Percentiles rank a stretch among this genome's conserved stretches.
Conservation (phyloP, 2,329 filamentous ascomycete species). For the Scedosporium boydii region DNA sequence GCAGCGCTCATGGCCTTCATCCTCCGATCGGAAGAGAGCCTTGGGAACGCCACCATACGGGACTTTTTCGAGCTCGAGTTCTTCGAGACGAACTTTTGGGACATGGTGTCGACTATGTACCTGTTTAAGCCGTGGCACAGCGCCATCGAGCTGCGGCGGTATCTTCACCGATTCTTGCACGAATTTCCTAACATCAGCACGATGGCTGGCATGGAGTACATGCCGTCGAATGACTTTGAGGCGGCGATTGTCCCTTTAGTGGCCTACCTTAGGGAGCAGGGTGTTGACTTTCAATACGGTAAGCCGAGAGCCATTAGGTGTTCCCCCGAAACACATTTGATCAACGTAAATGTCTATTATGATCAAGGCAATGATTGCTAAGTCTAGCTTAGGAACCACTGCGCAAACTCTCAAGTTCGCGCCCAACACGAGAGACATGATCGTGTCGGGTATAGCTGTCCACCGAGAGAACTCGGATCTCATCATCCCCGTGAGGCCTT, state of each 20-base stretch:
- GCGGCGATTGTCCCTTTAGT: constrained; percentile 22
- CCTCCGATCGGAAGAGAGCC: constrained; percentile 17
- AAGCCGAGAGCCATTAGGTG: neutral
- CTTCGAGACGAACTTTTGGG: constrained; percentile 26
- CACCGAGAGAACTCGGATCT: neutral
- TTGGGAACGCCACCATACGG: constrained; percentile 18
- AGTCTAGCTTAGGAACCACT: neutral
- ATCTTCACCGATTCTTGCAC: constrained; percentile 22
- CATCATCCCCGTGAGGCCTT: constrained; percentile 2
- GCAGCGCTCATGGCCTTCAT: constrained; percentile 19
- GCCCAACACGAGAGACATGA: neutral
- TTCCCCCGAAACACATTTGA: too few species aligned
- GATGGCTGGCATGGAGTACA: constrained; percentile 22
- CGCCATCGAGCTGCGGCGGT: constrained; percentile 24
- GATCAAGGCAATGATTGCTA: neutral
- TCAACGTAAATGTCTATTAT: too few species aligned
- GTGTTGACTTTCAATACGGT: constrained; percentile 20
- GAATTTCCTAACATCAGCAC: constrained; percentile 20
- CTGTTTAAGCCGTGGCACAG: constrained; percentile 26
- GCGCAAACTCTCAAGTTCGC: constrained; percentile 1
- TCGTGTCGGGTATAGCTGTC: neutral
- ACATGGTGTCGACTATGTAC: constrained; percentile 24
- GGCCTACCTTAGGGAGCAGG: constrained; percentile 18
- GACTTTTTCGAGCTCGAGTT: constrained; percentile 15
- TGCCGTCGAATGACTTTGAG: constrained; percentile 20